Percentiles rank a stretch among this genome's conserved stretches.
Evolutionary conservation across 1,139 yeast species (phyloP).

Genomic region (Kluyveromyces marxianus): DNA sequence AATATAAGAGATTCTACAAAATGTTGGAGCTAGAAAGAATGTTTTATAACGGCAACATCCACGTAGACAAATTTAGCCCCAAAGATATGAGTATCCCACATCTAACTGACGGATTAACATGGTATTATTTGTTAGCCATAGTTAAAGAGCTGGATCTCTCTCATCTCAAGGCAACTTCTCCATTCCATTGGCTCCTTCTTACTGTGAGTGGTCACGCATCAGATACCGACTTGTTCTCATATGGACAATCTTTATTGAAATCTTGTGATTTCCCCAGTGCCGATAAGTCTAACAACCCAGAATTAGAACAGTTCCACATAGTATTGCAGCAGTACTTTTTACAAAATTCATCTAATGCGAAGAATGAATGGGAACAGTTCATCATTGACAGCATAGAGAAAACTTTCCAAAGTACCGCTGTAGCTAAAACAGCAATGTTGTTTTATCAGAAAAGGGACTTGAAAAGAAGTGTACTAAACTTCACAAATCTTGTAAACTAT

Average conservation of each 20-base stretch:
- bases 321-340: slow-evolving; percentile 22
- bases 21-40: slow-evolving; percentile 23
- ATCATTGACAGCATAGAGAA: slow-evolving; percentile 22
- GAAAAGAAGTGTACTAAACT: slow-evolving; percentile 24
- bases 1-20: slow-evolving; percentile 11
- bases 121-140: slow-evolving; percentile 12
- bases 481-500: slow-evolving; percentile 24
- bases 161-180: not conserved
- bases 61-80: not conserved
- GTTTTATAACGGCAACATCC: slow-evolving; percentile 16
- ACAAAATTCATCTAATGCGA: slow-evolving; percentile 5
- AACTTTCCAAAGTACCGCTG: slow-evolving; percentile 27
- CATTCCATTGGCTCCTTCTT: not conserved
- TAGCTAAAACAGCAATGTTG: slow-evolving; percentile 25
- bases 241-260: slow-evolving; percentile 20
- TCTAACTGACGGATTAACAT: slow-evolving; percentile 13
- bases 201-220: not conserved
- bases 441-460: slow-evolving; percentile 12
- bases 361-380: slow-evolving; percentile 22
- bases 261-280: slow-evolving; percentile 39
- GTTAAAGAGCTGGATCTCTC: slow-evolving; percentile 8
- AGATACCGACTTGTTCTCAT: not conserved
- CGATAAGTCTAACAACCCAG: slow-evolving; percentile 32
- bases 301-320: slow-evolving; percentile 28
- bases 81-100: slow-evolving; percentile 10